Evolutionary conservation across 108 stramenopile genomes (phyloP).

Genomic region (Schizochytrium sp.): DNA sequence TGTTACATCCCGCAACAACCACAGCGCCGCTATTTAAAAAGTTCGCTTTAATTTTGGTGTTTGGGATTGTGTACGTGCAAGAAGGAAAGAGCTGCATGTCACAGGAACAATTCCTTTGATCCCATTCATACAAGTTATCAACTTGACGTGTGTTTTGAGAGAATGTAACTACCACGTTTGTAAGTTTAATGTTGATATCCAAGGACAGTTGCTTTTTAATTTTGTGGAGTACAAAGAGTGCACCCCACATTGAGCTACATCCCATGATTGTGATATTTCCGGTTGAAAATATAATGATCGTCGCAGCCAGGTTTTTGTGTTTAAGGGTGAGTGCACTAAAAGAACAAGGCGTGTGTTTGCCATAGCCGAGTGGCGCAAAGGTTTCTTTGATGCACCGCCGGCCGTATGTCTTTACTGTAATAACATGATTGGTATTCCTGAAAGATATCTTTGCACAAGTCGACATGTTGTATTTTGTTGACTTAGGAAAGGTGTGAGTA

Average conservation of each 20-base stretch:
- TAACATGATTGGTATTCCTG: not conserved
- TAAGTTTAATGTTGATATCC: not conserved
- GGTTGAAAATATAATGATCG: not conserved
- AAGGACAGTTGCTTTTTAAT: not conserved
- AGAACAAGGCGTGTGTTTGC: not conserved
- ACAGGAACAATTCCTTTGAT: not conserved
- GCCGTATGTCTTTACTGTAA: not conserved
- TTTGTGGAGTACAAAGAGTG: not conserved
- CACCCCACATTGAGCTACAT: not conserved
- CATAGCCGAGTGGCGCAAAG: not conserved
- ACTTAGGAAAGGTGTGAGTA: too few species aligned
- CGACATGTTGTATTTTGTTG: too few species aligned
- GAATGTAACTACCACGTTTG: not conserved
- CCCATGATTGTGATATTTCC: not conserved
- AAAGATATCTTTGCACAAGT: too few species aligned
- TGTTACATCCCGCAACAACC: not conserved
- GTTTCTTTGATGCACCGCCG: not conserved
- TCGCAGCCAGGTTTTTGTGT: not conserved
- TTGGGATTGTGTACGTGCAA: not conserved
- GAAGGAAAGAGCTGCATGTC: not conserved
- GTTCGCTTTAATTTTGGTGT: not conserved
- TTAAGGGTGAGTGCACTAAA: not conserved
- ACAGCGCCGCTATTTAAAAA: not conserved
- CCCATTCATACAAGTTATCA: not conserved
- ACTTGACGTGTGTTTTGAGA: not conserved